Evolutionary conservation across 1,284 basidiomycete species (phyloP).

Genomic region (Tremellales sp.): DNA sequence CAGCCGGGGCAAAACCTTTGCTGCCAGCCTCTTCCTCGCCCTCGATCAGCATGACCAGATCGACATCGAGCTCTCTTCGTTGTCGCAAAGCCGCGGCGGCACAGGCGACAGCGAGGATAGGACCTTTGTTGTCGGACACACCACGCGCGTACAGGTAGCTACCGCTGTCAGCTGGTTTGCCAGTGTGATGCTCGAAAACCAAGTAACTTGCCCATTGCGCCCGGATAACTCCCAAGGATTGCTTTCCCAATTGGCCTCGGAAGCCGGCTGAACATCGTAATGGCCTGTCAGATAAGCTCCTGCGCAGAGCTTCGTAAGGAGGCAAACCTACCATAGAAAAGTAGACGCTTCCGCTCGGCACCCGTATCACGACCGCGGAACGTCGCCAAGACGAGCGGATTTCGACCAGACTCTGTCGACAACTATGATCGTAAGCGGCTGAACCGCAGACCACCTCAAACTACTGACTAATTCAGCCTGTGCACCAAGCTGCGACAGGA

Average conservation of each 20-base stretch:
- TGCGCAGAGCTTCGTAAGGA: not conserved
- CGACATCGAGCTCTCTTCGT: constrained; percentile 69
- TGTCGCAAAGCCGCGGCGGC: constrained; percentile 78
- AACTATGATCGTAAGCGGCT: constrained; percentile 13
- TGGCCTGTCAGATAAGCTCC: constrained; percentile 65
- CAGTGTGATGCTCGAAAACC: not conserved
- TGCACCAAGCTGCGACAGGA: constrained; percentile 78
- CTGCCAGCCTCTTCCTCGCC: constrained; percentile 96
- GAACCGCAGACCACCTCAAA: not conserved
- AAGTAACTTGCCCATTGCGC: constrained; percentile 61
- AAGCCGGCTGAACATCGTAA: constrained; percentile 86
- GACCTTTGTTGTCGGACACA: constrained; percentile 87
- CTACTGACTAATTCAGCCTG: constrained; percentile 63
- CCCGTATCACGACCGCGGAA: constrained; percentile 61
- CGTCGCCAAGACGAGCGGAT: constrained; percentile 79
- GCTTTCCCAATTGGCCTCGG: constrained; percentile 69
- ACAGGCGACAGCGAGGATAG: constrained; percentile 84
- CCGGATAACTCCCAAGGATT: constrained; percentile 81
- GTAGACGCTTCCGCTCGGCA: constrained; percentile 57
- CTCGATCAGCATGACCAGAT: constrained; percentile 87
- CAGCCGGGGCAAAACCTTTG: constrained; percentile 71
- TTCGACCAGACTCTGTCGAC: constrained; percentile 57
- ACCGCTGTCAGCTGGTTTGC: not conserved
- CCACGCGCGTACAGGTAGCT: constrained; percentile 86
- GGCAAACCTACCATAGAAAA: constrained; percentile 71